Percentiles rank a stretch among this genome's conserved stretches.
Conservation (phyloP, 2,329 filamentous ascomycete species). For the Colletotrichum cuscutae region DNA sequence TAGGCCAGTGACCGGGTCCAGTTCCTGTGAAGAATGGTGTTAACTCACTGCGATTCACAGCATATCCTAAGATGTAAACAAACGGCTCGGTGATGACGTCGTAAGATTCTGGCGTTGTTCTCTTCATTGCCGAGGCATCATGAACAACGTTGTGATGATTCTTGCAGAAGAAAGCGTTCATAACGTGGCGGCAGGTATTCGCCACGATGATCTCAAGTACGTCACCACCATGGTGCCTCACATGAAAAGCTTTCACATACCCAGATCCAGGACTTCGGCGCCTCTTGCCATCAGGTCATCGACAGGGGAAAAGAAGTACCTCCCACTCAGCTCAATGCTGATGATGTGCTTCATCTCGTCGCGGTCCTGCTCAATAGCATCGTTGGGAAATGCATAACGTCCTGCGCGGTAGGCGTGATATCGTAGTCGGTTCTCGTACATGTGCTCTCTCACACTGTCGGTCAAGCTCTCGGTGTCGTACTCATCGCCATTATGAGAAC, state of each 20-base stretch:
- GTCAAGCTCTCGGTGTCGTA: slow-evolving; percentile 51
- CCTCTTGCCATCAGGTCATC: slow-evolving; percentile 49
- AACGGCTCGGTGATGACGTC: background rate
- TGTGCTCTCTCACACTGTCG: slow-evolving; percentile 54
- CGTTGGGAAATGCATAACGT: slow-evolving; percentile 55
- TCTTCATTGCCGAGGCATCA: background rate
- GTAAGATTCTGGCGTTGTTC: background rate
- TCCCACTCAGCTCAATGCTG: slow-evolving; percentile 51
- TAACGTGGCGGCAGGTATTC: background rate
- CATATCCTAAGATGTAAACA: background rate
- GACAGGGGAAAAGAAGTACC: slow-evolving; percentile 57
- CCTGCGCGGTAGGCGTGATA: slow-evolving; percentile 55
- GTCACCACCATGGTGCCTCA: background rate
- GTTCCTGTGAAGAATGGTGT: slow-evolving; percentile 49
- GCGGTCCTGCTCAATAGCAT: slow-evolving; percentile 53
- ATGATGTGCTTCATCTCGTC: slow-evolving; percentile 54
- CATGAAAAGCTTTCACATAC: slow-evolving; percentile 42
- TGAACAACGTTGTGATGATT: background rate
- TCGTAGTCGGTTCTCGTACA: slow-evolving; percentile 51
- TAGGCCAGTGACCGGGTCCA: slow-evolving; percentile 62
- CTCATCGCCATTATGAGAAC: slow-evolving; percentile 29
- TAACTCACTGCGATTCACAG: slow-evolving; percentile 15
- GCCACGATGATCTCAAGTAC: background rate
- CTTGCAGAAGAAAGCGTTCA: background rate
- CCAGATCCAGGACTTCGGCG: slow-evolving; percentile 58